Conservation (phyloP, 805 yeast species). For the Osmozyma mogii region DNA sequence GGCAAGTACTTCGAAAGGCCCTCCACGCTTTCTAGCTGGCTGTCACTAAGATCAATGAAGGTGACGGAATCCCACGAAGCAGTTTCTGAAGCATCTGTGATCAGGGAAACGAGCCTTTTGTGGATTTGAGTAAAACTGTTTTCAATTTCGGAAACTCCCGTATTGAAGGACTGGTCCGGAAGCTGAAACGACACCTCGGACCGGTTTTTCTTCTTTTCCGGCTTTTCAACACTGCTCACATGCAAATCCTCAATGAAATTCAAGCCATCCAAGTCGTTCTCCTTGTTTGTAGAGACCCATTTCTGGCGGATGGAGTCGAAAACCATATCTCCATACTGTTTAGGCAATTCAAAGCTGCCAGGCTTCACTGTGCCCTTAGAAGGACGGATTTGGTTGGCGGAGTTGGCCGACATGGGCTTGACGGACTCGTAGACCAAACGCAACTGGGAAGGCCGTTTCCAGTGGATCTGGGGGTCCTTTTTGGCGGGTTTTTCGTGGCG, state of each 20-base stretch:
- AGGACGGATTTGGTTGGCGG: conserved; percentile 4
- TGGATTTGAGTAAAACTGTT: conserved; percentile 43
- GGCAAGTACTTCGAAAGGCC: conserved; percentile 41
- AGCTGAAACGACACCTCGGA: background rate
- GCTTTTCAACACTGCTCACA: background rate
- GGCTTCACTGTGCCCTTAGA: conserved; percentile 30
- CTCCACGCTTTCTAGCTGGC: conserved; percentile 31
- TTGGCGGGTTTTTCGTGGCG: conserved; percentile 1
- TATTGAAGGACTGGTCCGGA: background rate
- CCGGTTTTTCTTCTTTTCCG: background rate
- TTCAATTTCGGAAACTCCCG: too few relatives aligned
- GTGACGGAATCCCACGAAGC: conserved; percentile 36
- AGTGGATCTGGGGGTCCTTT: conserved; percentile 19
- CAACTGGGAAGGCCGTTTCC: conserved; percentile 34
- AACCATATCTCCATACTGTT: conserved; percentile 27
- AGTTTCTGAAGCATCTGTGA: conserved; percentile 30
- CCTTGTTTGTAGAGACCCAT: conserved; percentile 23
- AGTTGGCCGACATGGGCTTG: too few relatives aligned
- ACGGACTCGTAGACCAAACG: conserved; percentile 5
- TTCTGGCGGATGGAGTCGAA: conserved; percentile 22
- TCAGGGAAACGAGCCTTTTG: conserved; percentile 34
- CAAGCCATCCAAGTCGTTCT: conserved; percentile 17
- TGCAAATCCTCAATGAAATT: conserved; percentile 35
- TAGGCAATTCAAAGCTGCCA: conserved; percentile 23
- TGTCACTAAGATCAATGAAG: conserved; percentile 27